phyloP scores from a whole-genome alignment of 495 filamentous ascomycete species.

The Talaromyces nanjingensis region DNA sequence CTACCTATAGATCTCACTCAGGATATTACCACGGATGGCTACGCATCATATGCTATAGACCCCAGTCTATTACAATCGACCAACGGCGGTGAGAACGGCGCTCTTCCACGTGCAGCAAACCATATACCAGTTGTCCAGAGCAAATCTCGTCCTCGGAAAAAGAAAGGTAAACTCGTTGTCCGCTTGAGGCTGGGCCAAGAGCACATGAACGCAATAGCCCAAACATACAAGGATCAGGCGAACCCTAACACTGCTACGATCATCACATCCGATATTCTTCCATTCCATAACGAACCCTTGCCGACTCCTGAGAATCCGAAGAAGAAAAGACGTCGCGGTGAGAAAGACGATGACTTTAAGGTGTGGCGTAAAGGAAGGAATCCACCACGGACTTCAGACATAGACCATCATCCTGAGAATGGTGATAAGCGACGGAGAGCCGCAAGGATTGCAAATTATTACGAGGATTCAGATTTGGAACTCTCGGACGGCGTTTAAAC shows the following conservation, averaged over 20 bases:
- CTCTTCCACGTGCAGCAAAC: not conserved
- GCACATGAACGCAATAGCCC: not conserved
- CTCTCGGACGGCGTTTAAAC: not conserved
- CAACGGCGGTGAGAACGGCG: not conserved
- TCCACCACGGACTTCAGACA: not conserved
- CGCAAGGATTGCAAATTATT: slow-evolving; percentile 1
- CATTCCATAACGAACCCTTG: not conserved
- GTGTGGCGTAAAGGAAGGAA: not conserved
- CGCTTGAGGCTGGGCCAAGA: not conserved
- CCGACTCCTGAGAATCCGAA: not conserved
- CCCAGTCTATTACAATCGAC: not conserved
- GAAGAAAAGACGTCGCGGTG: slow-evolving; percentile 6
- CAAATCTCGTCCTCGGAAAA: not conserved
- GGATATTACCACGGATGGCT: not conserved
- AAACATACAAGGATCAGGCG: not conserved
- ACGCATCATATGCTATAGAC: not conserved
- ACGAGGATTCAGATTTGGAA: slow-evolving; percentile 1
- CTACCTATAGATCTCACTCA: not conserved
- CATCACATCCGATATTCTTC: not conserved
- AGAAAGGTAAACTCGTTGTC: not conserved
- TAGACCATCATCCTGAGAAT: not conserved
- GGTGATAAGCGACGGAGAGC: not conserved
- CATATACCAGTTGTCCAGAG: not conserved
- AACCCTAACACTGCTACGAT: not conserved
- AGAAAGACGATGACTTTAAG: slow-evolving; percentile 6